Evolutionary conservation across 1,284 basidiomycete species (phyloP).

Genomic region (Salmacisia buchloeana): DNA sequence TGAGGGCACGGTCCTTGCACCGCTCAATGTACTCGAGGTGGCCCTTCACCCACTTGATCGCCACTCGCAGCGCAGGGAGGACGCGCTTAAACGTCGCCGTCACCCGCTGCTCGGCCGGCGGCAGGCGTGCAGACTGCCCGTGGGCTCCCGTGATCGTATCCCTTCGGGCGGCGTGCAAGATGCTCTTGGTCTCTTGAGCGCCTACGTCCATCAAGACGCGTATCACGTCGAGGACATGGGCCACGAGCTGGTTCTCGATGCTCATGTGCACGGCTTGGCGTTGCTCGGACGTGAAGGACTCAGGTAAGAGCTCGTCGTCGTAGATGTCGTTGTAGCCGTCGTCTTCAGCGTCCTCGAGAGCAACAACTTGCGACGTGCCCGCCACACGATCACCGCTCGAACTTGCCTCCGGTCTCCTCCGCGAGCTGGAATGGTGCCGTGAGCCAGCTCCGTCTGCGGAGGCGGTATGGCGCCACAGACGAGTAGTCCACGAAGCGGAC

Average conservation of each 20-base stretch:
- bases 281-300: neutral
- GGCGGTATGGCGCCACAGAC: slow-evolving; percentile 2
- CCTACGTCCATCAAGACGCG: slow-evolving; percentile 66
- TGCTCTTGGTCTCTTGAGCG: slow-evolving; percentile 53
- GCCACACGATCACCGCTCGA: neutral
- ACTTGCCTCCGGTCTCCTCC: neutral
- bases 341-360: no score
- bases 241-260: slow-evolving; percentile 64
- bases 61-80: slow-evolving; percentile 77
- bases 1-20: slow-evolving; percentile 25
- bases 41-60: slow-evolving; percentile 78
- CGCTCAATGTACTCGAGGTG: slow-evolving; percentile 67
- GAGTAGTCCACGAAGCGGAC: neutral
- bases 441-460: neutral
- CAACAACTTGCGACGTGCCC: neutral
- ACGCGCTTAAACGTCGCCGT: slow-evolving; percentile 77
- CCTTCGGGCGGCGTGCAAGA: neutral
- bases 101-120: slow-evolving; percentile 48
- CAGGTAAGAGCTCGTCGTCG: neutral
- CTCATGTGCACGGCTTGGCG: slow-evolving; percentile 19
- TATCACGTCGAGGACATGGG: slow-evolving; percentile 69
- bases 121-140: neutral
- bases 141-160: neutral
- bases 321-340: neutral
- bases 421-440: neutral